Percentiles rank a stretch among this genome's conserved stretches.
Conservation (phyloP, 768 basidiomycete species). For the Xanthoconium stramineum region DNA sequence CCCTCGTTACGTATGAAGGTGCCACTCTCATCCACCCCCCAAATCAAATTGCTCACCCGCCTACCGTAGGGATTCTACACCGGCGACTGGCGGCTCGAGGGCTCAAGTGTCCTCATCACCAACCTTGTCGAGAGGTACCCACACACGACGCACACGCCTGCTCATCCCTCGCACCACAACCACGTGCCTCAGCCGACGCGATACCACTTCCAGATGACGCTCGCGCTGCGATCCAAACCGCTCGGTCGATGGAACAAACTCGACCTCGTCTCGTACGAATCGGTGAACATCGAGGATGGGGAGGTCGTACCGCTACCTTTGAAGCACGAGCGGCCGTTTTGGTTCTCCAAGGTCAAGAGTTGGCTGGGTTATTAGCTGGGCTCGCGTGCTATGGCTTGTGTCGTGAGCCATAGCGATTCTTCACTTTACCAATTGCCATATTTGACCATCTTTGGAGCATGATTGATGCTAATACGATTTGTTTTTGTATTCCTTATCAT, state of each 20-base stretch:
- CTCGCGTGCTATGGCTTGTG: neutral
- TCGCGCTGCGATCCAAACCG: slow-evolving; percentile 70
- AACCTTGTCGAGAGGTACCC: slow-evolving; percentile 55
- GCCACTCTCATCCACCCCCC: neutral
- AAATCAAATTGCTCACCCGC: neutral
- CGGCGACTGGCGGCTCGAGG: slow-evolving; percentile 70
- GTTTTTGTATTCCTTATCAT: too few relatives aligned
- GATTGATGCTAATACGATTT: neutral
- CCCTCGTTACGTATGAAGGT: slow-evolving; percentile 80
- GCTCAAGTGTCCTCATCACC: slow-evolving; percentile 54
- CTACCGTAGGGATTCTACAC: slow-evolving; percentile 61
- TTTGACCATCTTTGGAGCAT: neutral
- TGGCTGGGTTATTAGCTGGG: slow-evolving; percentile 36
- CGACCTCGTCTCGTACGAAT: slow-evolving; percentile 69
- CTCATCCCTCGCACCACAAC: slow-evolving; percentile 7
- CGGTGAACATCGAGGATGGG: slow-evolving; percentile 71
- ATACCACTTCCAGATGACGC: slow-evolving; percentile 73
- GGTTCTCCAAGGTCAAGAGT: slow-evolving; percentile 88
- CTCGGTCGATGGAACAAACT: slow-evolving; percentile 80
- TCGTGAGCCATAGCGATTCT: neutral
- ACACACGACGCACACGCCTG: neutral
- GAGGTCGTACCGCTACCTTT: slow-evolving; percentile 66
- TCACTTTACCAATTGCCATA: neutral
- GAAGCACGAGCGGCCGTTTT: slow-evolving; percentile 87
- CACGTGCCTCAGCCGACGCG: slow-evolving; percentile 30